A percentile compares a stretch with the other conserved stretches of the same genome.
These are phyloP conservation scores for Cymbomonas tetramitiformis DNA, from an alignment of 139 green algal species.

Conservation along the genomic window DNA sequence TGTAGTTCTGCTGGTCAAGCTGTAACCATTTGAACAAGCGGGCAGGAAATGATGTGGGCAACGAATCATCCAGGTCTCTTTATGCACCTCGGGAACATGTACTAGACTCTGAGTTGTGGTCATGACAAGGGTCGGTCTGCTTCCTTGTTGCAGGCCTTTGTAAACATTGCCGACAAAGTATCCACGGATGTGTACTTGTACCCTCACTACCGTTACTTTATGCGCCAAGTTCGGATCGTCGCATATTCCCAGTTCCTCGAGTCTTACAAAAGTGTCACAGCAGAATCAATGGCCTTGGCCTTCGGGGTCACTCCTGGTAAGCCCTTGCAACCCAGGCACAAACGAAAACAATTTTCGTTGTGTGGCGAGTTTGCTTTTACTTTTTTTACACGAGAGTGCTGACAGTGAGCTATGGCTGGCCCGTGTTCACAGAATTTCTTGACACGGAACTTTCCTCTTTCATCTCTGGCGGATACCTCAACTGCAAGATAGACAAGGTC, in stretches of 20 bases:
- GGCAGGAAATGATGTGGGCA: too few species aligned
- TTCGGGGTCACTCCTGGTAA: conserved; percentile 77
- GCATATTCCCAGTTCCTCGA: conserved; percentile 90
- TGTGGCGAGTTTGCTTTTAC: too few species aligned
- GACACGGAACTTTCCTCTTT: conserved; percentile 70
- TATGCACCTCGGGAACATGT: too few species aligned
- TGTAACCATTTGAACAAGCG: too few species aligned
- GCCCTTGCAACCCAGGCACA: too few species aligned
- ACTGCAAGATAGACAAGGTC: conserved; percentile 92
- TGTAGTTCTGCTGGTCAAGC: too few species aligned
- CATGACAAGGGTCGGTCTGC: too few species aligned
- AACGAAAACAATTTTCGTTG: too few species aligned
- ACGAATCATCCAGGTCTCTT: too few species aligned
- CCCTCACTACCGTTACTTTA: conserved; percentile 80
- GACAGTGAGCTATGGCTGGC: too few species aligned
- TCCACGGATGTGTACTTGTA: conserved; percentile 43
- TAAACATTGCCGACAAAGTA: conserved; percentile 21
- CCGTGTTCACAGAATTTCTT: conserved; percentile 38
- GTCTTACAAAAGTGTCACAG: conserved; percentile 88
- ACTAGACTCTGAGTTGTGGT: too few species aligned
- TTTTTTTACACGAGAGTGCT: too few species aligned
- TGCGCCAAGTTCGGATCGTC: conserved; percentile 69
- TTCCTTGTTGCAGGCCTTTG: conserved; percentile 8
- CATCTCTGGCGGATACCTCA: conserved; percentile 75
- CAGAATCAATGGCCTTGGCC: conserved; percentile 67